Percentiles rank a stretch among this genome's conserved stretches.
Conservation (phyloP, 805 yeast species). For the Wickerhamiella australiensis region DNA sequence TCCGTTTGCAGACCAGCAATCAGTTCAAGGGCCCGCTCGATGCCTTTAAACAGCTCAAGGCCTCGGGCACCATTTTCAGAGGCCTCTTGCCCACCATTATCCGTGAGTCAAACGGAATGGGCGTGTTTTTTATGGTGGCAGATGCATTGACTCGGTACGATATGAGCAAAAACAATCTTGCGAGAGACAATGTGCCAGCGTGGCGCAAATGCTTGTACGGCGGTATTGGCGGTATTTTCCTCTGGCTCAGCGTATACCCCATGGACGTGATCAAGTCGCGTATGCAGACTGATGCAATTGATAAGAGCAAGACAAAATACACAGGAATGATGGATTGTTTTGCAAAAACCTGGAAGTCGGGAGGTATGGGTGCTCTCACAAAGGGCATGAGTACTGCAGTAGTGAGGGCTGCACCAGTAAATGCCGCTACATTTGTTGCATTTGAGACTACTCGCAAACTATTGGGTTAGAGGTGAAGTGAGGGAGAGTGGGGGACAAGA, state of each 20-base stretch:
- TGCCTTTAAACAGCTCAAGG: constrained; percentile 43
- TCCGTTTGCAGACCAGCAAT: constrained; percentile 83
- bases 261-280: constrained; percentile 84
- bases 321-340: constrained; percentile 49
- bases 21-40: constrained; percentile 61
- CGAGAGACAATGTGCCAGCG: constrained; percentile 69
- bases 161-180: constrained; percentile 34
- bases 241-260: constrained; percentile 82
- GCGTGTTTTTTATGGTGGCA: constrained; percentile 73
- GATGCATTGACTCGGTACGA: constrained; percentile 74
- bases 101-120: constrained; percentile 82
- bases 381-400: constrained; percentile 89
- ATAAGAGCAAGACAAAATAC: constrained; percentile 46
- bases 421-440: constrained; percentile 91
- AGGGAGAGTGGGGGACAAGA: too few relatives aligned
- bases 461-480: constrained; percentile 23
- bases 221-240: constrained; percentile 78
- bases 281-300: constrained; percentile 63
- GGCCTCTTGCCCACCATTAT: constrained; percentile 74
- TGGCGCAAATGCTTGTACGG: constrained; percentile 81
- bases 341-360: constrained; percentile 38
- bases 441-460: constrained; percentile 66
- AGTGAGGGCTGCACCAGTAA: constrained; percentile 94
- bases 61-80: constrained; percentile 49
- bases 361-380: constrained; percentile 69